Base-by-base conservation (phyloP, 371 early-diverging fungal genomes). In the Syncephalis fuscata region DNA sequence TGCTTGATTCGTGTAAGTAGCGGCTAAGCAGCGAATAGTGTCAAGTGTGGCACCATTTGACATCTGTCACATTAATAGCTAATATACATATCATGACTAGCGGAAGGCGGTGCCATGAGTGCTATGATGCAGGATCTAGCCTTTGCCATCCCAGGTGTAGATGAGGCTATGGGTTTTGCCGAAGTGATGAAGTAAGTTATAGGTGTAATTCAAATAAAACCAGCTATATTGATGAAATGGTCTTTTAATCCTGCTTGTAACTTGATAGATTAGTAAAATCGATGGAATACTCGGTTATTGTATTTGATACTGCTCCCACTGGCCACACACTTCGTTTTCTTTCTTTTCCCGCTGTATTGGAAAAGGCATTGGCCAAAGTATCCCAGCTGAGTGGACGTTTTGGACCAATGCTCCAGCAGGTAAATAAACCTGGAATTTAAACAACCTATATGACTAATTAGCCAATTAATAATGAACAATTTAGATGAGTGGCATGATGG, bases 121-220 rank as follows among this genome's bases (percentile, higher is more conserved):
- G 71, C 80, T 41, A 84, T 88, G 68, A 80, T 96, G 76, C 88
- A 92, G 65, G 93, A 94, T 63, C 74, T 94, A 54, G 92, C 92
- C 9, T 92, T 90, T 63, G 89, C 93, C 27, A 92, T 96, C 63
- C 97, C 97, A 24, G 97, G 97, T 65, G 92, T 98, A 4, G 98
- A 98, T 64, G 98, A 98, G 66, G 98, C 98, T 15, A 96, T 96
- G 96, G 88, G 91, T 44, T 96, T 98, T 66, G 95, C 95, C 22
- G 94, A 94, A 63, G 95, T 96, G 23, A 96, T 96, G 97, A 96
- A 96, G 79, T 84, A 70, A 36, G 73, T 32, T 32, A 11, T 4
- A 32, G 11, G n/a, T n/a, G n/a, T n/a, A n/a, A n/a, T n/a, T n/a
- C n/a, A n/a, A n/a, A n/a, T n/a, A n/a, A n/a, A n/a, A n/a, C n/a